A percentile compares a stretch with the other conserved stretches of the same genome.
Evolutionary conservation across 768 basidiomycete genomes (phyloP).

Genomic region (Boletus sp.): DNA sequence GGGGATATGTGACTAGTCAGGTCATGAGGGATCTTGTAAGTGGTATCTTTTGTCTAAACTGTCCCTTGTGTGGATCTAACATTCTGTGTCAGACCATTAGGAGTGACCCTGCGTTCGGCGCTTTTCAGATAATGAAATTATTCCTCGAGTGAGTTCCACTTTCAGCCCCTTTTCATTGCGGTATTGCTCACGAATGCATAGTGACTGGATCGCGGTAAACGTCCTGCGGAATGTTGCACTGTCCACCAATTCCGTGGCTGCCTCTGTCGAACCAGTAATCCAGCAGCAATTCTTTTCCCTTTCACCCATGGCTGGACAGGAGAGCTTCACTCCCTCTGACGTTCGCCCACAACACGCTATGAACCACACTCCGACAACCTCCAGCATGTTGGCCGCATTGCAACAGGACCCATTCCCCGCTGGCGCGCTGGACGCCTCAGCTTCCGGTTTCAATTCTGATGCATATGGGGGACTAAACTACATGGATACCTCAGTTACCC

Average conservation of each 20-base stretch:
- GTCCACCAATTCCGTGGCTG: conserved; percentile 88
- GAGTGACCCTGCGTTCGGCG: conserved; percentile 88
- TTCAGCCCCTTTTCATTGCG: conserved; percentile 1
- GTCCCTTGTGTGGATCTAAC: neutral
- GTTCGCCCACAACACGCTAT: conserved; percentile 60
- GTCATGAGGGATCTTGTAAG: conserved; percentile 88
- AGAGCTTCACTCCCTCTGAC: conserved; percentile 67
- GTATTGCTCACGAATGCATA: conserved; percentile 31
- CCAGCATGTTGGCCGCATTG: conserved; percentile 86
- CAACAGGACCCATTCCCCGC: conserved; percentile 71
- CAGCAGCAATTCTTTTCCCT: conserved; percentile 85
- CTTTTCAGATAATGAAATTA: conserved; percentile 87
- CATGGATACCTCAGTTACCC: conserved; percentile 66
- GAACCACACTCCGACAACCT: conserved; percentile 81
- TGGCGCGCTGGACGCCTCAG: conserved; percentile 61
- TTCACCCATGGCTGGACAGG: conserved; percentile 88
- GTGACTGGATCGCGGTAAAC: conserved; percentile 91
- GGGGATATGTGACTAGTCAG: conserved; percentile 92
- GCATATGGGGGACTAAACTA: conserved; percentile 69
- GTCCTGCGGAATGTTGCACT: conserved; percentile 83
- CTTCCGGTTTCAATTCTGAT: conserved; percentile 62
- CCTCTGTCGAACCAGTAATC: conserved; percentile 88
- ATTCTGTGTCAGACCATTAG: conserved; percentile 67
- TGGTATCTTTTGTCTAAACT: conserved; percentile 5
- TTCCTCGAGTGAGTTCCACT: conserved; percentile 73